phyloP scores from a whole-genome alignment of 176 grass and related monocot species.

The Aegilops bicornis region DNA sequence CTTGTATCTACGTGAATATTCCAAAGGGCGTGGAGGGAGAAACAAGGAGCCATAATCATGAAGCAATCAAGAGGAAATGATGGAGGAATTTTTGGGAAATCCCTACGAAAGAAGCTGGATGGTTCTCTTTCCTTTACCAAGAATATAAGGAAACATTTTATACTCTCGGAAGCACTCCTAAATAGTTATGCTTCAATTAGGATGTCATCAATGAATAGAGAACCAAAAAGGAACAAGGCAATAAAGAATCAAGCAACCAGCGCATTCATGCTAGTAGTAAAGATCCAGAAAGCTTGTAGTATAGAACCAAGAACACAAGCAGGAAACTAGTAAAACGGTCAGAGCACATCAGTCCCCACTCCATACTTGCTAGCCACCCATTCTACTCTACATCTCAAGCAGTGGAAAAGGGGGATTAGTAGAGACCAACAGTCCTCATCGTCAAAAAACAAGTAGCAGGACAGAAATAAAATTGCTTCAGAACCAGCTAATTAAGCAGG shows the following conservation, averaged over 20 bases:
- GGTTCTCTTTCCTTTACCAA: not conserved
- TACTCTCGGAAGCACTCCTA: not conserved
- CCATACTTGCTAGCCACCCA: not conserved
- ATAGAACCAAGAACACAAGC: not conserved
- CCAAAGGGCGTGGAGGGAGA: not conserved
- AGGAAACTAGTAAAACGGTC: not conserved
- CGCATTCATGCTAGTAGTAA: not conserved
- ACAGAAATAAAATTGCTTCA: not conserved
- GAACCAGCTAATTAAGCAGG: not conserved
- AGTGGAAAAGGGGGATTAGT: not conserved
- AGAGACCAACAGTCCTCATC: not conserved
- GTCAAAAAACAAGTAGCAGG: not conserved
- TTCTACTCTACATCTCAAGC: not conserved
- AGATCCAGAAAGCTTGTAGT: not conserved
- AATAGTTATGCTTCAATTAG: not conserved
- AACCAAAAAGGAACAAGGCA: not conserved
- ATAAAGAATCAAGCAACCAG: not conserved
- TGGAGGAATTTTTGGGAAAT: not conserved
- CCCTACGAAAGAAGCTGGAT: not conserved
- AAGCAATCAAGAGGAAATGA: slow-evolving; percentile 29
- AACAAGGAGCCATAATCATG: slow-evolving; percentile 34
- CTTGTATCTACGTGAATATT: not conserved
- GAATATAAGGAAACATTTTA: not conserved
- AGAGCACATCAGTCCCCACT: not conserved
- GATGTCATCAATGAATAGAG: not conserved